Conservation (phyloP, 441 rosid species). For the Brassica balearica region DNA sequence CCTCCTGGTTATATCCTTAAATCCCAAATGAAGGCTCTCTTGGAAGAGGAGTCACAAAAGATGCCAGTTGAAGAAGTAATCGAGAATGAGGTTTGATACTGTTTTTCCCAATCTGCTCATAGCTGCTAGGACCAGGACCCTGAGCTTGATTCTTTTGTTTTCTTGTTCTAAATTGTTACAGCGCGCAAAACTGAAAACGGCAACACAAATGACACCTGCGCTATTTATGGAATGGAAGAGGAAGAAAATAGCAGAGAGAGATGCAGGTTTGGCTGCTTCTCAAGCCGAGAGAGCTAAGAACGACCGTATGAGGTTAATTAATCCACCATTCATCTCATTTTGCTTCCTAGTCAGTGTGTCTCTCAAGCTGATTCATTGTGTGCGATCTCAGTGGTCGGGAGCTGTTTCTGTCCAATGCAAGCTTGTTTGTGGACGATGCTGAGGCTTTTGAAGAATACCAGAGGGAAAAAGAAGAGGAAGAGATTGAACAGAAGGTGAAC, state of each 20-base stretch:
- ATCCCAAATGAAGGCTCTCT: conserved; percentile 96
- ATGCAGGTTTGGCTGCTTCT: conserved; percentile 82
- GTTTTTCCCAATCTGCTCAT: conserved; percentile 17
- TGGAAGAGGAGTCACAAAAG: conserved; percentile 86
- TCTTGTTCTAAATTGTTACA: conserved; percentile 35
- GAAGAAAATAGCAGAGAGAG: conserved; percentile 83
- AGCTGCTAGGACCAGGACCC: background rate
- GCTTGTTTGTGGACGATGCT: conserved; percentile 93
- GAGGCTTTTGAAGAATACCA: conserved; percentile 60
- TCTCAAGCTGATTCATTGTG: conserved; percentile 33
- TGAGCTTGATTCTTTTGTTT: background rate
- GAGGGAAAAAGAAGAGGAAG: conserved; percentile 73
- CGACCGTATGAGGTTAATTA: conserved; percentile 89
- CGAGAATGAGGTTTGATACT: conserved; percentile 72
- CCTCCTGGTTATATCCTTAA: conserved; percentile 92
- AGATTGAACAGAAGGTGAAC: background rate
- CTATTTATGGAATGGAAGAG: conserved; percentile 92
- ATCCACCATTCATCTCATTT: background rate
- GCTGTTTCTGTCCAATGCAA: conserved; percentile 86
- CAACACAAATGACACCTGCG: conserved; percentile 91
- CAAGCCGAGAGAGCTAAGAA: conserved; percentile 96
- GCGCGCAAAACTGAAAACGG: conserved; percentile 73
- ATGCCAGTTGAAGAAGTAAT: conserved; percentile 85
- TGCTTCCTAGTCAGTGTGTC: background rate
- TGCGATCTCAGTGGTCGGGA: conserved; percentile 83